Evolutionary conservation across 2,329 filamentous ascomycete species (phyloP).

Genomic region (Ascochyta viciae-villosae): DNA sequence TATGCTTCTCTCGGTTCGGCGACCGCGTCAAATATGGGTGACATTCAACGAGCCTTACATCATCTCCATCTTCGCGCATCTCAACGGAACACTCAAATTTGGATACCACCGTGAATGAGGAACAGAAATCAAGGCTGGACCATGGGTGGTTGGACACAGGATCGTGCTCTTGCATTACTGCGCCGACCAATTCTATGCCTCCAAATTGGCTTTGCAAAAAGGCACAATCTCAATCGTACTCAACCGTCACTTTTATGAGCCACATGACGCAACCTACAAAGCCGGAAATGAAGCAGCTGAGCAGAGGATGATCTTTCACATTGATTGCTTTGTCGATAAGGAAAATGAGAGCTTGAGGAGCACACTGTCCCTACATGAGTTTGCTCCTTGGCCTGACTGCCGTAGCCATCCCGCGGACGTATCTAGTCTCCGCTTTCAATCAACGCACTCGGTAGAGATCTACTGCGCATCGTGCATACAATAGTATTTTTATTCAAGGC

Average conservation of each 20-base stretch:
- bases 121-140: slow-evolving; percentile 8
- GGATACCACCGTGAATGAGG: not conserved
- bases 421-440: too few species aligned
- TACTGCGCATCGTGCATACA: too few species aligned
- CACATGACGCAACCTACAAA: not conserved
- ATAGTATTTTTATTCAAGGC: too few species aligned
- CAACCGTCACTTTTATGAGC: slow-evolving; percentile 7
- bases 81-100: slow-evolving; percentile 3
- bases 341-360: too few species aligned
- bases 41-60: slow-evolving; percentile 57
- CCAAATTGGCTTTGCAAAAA: slow-evolving; percentile 29
- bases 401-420: too few species aligned
- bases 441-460: too few species aligned
- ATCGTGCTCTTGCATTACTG: slow-evolving; percentile 58
- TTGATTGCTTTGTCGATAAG: slow-evolving; percentile 47
- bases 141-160: slow-evolving; percentile 3
- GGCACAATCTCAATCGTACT: slow-evolving; percentile 27
- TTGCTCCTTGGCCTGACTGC: too few species aligned
- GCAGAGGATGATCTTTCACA: slow-evolving; percentile 40
- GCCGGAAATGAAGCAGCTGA: not conserved
- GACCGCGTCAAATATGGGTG: slow-evolving; percentile 52
- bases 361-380: too few species aligned
- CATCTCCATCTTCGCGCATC: slow-evolving; percentile 59
- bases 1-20: slow-evolving; percentile 48
- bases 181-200: slow-evolving; percentile 30